phyloP scores from a whole-genome alignment of 169 alveolate genomes.

The Plasmodium berghei region DNA sequence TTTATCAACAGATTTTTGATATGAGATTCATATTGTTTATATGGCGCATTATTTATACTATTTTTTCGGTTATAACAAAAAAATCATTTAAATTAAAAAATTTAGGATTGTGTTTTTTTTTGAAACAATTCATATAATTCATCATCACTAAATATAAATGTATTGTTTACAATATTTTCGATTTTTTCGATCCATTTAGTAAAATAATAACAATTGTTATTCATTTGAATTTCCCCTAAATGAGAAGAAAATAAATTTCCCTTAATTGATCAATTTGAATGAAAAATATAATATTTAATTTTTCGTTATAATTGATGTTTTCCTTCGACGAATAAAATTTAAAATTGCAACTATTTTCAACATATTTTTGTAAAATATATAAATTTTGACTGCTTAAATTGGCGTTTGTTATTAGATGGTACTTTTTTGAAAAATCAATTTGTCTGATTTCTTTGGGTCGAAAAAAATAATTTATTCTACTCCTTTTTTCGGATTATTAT shows the following conservation, averaged over 20 bases:
- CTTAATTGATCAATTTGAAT: constrained; percentile 10
- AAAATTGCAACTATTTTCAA: constrained; percentile 20
- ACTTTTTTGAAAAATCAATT: no score
- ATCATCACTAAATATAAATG: constrained; percentile 57
- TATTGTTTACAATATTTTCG: constrained; percentile 14
- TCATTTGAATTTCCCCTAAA: constrained; percentile 1
- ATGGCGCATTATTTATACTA: not conserved
- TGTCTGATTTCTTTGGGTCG: constrained; percentile 10
- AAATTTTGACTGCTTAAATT: not conserved
- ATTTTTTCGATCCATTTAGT: constrained; percentile 19
- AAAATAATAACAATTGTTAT: not conserved
- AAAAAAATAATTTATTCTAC: not conserved
- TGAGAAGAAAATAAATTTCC: not conserved
- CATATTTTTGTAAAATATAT: not conserved
- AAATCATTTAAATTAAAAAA: constrained; percentile 47
- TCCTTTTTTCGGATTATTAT: constrained; percentile 1
- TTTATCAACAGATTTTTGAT: constrained; percentile 18
- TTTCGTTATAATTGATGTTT: not conserved
- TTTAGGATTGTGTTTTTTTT: constrained; percentile 2
- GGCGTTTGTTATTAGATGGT: not conserved
- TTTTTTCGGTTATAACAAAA: constrained; percentile 24
- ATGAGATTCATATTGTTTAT: constrained; percentile 5
- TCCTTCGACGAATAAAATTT: not conserved
- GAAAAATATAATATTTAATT: not conserved
- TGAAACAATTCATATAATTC: constrained; percentile 15